Conservation (phyloP, 495 filamentous ascomycete species). For the Astrocystis sublimbata region DNA sequence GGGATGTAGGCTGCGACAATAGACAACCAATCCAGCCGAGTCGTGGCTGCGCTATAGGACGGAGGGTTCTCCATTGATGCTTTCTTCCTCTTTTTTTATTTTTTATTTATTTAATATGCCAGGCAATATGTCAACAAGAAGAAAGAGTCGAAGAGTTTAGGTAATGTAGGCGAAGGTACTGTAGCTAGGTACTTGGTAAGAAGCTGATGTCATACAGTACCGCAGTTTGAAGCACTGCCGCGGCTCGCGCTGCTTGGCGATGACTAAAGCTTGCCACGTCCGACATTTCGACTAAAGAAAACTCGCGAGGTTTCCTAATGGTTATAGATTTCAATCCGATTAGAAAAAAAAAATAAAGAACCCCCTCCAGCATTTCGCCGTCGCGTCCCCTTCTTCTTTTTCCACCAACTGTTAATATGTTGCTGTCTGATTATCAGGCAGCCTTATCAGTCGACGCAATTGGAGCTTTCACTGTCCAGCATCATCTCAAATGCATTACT, state of each 20-base stretch:
- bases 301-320: too few species aligned
- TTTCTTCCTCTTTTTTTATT: not conserved
- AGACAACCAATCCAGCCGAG: conserved; percentile 45
- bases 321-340: too few species aligned
- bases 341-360: too few species aligned
- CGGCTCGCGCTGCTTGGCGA: not conserved
- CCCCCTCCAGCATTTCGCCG: too few species aligned
- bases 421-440: too few species aligned
- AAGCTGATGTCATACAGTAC: conserved; percentile 3
- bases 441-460: too few species aligned
- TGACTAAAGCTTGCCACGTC: not conserved
- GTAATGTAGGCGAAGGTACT: too few species aligned
- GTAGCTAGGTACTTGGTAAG: too few species aligned
- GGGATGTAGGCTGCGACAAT: conserved; percentile 42
- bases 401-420: too few species aligned
- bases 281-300: not conserved
- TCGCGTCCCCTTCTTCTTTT: too few species aligned
- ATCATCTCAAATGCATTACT: too few species aligned
- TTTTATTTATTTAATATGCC: not conserved
- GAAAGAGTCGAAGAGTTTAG: not conserved
- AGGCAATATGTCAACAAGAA: not conserved
- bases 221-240: not conserved
- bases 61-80: conserved; percentile 37
- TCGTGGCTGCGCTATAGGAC: conserved; percentile 45
- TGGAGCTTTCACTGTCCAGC: too few species aligned